Percentiles rank a stretch among this genome's conserved stretches.
Evolutionary conservation across 306 rosid genomes (phyloP).

Genomic region (Biancaea sappan): DNA sequence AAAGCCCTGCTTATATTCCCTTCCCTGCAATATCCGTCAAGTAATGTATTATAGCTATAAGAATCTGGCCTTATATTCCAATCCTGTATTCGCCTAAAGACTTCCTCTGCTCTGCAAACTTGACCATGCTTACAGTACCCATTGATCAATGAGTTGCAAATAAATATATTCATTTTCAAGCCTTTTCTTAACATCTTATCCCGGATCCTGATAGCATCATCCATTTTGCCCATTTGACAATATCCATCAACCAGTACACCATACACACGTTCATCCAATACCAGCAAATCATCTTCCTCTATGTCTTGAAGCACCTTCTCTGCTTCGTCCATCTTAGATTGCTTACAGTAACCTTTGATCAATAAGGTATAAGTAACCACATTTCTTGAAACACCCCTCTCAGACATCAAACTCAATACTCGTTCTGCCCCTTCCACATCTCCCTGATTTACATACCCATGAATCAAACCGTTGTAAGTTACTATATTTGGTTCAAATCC

Average conservation of each 20-base stretch:
- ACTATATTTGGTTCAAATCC: conserved; percentile 66
- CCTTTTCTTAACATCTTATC: conserved; percentile 67
- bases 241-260: conserved; percentile 73
- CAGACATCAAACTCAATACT: conserved; percentile 59
- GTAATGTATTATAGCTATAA: conserved; percentile 45
- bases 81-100: conserved; percentile 48
- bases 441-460: conserved; percentile 60
- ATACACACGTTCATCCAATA: conserved; percentile 64
- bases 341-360: conserved; percentile 68
- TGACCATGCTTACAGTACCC: conserved; percentile 71
- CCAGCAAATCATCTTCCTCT: conserved; percentile 49
- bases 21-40: conserved; percentile 51
- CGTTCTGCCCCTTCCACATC: conserved; percentile 55
- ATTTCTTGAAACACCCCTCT: conserved; percentile 54
- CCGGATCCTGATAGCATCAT: conserved; percentile 67
- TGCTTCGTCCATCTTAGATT: conserved; percentile 59
- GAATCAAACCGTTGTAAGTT: conserved; percentile 71
- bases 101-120: conserved; percentile 49
- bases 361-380: conserved; percentile 64
- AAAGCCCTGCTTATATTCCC: conserved; percentile 40
- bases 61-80: conserved; percentile 59
- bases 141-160: conserved; percentile 72
- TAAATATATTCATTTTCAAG: conserved; percentile 59
- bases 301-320: conserved; percentile 56
- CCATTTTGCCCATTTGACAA: conserved; percentile 67